Evolutionary conservation across 1,139 yeast species (phyloP), one percentile per base, ranked within the genome.

Genomic region (Candida neerlandica): DNA sequence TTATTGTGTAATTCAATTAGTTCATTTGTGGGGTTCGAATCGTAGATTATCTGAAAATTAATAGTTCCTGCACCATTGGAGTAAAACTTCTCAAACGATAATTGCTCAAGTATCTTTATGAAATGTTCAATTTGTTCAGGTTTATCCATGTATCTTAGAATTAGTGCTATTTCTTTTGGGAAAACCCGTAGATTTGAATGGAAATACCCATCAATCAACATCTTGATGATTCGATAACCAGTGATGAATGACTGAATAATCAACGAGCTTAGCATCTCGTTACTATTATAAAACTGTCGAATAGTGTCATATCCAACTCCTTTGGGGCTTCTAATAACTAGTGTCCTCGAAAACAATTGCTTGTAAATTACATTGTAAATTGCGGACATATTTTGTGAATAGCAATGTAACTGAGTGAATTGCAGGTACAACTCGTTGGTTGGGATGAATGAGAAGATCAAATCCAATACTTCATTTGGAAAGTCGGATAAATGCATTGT

Each of bases 71-170:
- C 51, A 16, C 51, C 34, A 27, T 51, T 55, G 12, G 51, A 51
- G 45, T 53, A 57, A 21, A 40, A 43, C 43, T 51, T 54, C 43
- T 61, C 66, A 43, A 61, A 53, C 10, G 61, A 53, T 10, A 65
- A 51, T 16, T 61, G 41, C 44, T 64, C 67, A 14, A 63, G 43
- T 0, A 58, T 45, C 47, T 56, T 58, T n/a, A 53, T 39, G 26
- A 58, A 57, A 30, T 51, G 45, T 18, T 53, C 54, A 9, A 48
- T 33, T 27, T 55, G 55, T 18, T 33, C 34, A 12, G 15, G 9
- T 1, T 33, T 12, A 21, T 43, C 32, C 33, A 29, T 41, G 23
- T 34, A 46, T 11, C 46, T 39, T 41, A 60, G 56, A 14, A 51
- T 37, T 15, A 62, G 27, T 4, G 55, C 55, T 4, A 64, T 49